phyloP scores from a whole-genome alignment of 2,329 filamentous ascomycete genomes.

The Nigrospora oryzae region DNA sequence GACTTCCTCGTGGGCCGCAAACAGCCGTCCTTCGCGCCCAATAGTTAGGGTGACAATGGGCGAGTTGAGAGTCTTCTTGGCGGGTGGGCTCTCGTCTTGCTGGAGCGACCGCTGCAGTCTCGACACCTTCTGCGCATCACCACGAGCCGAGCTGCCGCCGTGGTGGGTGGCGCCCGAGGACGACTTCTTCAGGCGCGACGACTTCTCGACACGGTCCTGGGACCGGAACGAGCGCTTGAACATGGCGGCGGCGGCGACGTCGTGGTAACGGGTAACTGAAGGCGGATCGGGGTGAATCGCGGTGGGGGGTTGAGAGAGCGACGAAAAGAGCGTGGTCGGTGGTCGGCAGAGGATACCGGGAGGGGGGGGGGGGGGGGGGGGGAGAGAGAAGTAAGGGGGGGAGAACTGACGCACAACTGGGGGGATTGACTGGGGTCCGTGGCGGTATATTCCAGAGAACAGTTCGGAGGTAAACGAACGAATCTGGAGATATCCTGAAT shows the following conservation, averaged over 20 bases:
- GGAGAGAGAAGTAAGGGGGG: slow-evolving; percentile 22
- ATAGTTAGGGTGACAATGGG: slow-evolving; percentile 84
- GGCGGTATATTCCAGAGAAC: slow-evolving; percentile 26
- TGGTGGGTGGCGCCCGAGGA: slow-evolving; percentile 9
- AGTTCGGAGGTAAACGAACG: slow-evolving; percentile 32
- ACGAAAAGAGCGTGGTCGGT: slow-evolving; percentile 40
- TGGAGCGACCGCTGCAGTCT: slow-evolving; percentile 76
- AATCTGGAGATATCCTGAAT: slow-evolving; percentile 41
- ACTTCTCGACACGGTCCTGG: slow-evolving; percentile 82
- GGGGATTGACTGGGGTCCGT: slow-evolving; percentile 44
- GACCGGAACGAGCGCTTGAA: slow-evolving; percentile 88
- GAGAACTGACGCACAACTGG: slow-evolving; percentile 30
- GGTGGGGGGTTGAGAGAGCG: slow-evolving; percentile 33
- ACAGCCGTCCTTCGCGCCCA: slow-evolving; percentile 77
- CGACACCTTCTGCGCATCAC: slow-evolving; percentile 63
- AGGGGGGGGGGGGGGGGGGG: slow-evolving; percentile 17
- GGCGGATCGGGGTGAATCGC: slow-evolving; percentile 15
- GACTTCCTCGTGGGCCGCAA: slow-evolving; percentile 92
- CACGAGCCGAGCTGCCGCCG: slow-evolving; percentile 39
- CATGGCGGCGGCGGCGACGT: slow-evolving; percentile 47
- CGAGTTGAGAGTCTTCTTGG: slow-evolving; percentile 32
- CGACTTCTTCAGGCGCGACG: slow-evolving; percentile 72
- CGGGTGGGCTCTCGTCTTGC: slow-evolving; percentile 32
- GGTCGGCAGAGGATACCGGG: slow-evolving; percentile 9
- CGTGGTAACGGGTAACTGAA: slow-evolving; percentile 12